Base-by-base conservation (phyloP, 305 asterid genomes). In the Plantago rigida region DNA sequence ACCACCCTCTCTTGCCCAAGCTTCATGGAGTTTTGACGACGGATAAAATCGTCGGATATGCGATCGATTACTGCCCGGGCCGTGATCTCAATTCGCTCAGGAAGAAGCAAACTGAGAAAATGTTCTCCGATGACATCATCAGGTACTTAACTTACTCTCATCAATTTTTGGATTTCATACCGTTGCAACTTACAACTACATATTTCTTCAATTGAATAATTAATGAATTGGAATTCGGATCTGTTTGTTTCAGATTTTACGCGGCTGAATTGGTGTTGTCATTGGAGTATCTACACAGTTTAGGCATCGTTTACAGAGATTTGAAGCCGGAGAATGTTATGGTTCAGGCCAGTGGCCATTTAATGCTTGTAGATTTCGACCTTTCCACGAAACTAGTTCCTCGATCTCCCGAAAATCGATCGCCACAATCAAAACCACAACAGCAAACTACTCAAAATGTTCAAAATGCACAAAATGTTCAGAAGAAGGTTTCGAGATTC, bases 281-380 rank as follows among this genome's bases (percentile, higher is more conserved):
- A 34, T 69, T 87, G 80, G 96, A 87, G 75, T 79, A 87, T 80
- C 79, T 90, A 28, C 97, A 90, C 67, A 77, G 81, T 54, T 69
- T 73, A 59, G 96, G 95, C 49, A 80, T 91, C 39, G 97, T 85
- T n/a, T 87, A 87, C 74, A 77, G 95, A 77, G 96, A 91, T 77
- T 77, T 87, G 71, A 90, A 90, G 80, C 97, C 97, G 47, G 97
- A 90, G 29, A 90, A 90, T 47, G 92, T 90, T 63, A 82, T 87
- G 97, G 76, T 87, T 53, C 97, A 90, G 64, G 87, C 79, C 47
- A 86, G 64, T 69, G 97, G 97, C 0, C 98, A 91, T 42, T 57
- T 86, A 67, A 91, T 91, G 98, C 81, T 91, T 0, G 82, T 87
- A 3, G 98, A 91, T 72, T 91, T 87, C 67, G 98, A 91, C 79